A percentile compares a stretch with the other conserved stretches of the same genome.
Conservation (phyloP, 495 filamentous ascomycete species). For the Penicillium psychrofluorescens region DNA sequence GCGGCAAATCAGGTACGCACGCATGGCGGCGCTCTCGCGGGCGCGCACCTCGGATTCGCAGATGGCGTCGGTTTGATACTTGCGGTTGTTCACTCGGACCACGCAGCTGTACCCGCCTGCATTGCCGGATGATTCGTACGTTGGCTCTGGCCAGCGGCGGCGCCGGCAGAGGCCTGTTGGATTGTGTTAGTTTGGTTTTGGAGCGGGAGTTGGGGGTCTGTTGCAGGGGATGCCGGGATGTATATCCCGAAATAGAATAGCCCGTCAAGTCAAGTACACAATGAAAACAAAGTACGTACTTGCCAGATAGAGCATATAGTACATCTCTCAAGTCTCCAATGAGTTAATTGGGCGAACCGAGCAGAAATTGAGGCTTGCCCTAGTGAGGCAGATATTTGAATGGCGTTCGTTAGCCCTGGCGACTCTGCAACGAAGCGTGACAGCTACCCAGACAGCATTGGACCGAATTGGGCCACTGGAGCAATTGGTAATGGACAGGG, state of each 20-base stretch:
- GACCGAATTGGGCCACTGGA: conserved; percentile 12
- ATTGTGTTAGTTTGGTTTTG: conserved; percentile 2
- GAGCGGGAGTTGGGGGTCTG: not conserved
- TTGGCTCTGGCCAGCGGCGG: conserved; percentile 89
- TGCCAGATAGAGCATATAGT: conserved; percentile 63
- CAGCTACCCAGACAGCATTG: conserved; percentile 27
- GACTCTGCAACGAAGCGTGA: conserved; percentile 24
- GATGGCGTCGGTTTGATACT: conserved; percentile 87
- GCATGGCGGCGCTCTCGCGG: conserved; percentile 91
- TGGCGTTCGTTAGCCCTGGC: conserved; percentile 10
- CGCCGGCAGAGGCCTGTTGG: conserved; percentile 85
- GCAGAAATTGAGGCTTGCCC: conserved; percentile 3
- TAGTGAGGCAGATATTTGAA: conserved; percentile 4
- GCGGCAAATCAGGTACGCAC: conserved; percentile 94
- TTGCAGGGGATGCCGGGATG: not conserved
- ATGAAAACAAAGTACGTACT: conserved; percentile 39
- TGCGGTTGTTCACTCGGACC: conserved; percentile 91
- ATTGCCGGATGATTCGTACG: conserved; percentile 68
- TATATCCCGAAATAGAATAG: no score
- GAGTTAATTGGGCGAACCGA: not conserved
- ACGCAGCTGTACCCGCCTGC: conserved; percentile 76
- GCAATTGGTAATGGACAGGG: conserved; percentile 10
- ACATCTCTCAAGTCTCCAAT: conserved; percentile 34
- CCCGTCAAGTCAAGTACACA: no score
- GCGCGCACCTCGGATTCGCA: conserved; percentile 76